Evolutionary conservation across 1,284 basidiomycete species (phyloP), one percentile per base, ranked within the genome.

Genomic region (Malassezia japonica): DNA sequence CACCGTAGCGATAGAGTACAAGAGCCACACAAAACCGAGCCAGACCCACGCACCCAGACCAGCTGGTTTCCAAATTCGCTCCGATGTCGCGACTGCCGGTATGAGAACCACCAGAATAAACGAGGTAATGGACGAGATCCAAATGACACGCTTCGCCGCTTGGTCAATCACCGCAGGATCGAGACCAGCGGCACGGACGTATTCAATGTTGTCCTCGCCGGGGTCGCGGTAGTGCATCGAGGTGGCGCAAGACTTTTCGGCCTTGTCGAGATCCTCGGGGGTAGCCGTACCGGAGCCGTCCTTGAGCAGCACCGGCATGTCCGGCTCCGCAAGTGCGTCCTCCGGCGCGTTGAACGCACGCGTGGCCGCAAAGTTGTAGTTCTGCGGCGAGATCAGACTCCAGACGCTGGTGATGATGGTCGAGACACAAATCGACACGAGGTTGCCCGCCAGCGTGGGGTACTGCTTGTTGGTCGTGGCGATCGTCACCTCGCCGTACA

Each of bases 381-480:
- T 66, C 34, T 70, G 59, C 2, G 68, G 68, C 18, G 36, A 42
- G n/a, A 64, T 6, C n/a, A 59, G 13, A 20, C 56, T 65, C 18
- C 57, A 76, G 0, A 75, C 76, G 24, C 82, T 75, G 0, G 86
- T 80, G 60, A 94, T 77, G 52, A 94, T 82, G 1, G 79, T 85
- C 6, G 87, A 86, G 20, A 86, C 78, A 18, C 82, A 82, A 60
- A 95, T 86, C 0, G 87, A 83, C 1, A 86, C 84, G 12, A 92
- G 75, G 74, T 92, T 91, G 5, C 89, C 88, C 0, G 87, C 83
- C 15, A 92, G 52, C 1, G 72, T 65, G 1, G 73, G 73, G 49
- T 82, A 82, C 74, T 88, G 83, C 18, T 83, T 82, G 67, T 77
- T 76, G 21, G 76, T 77, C 1, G 77, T 76, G 6, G 60, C 79